Base-by-base conservation (phyloP, 176 grass and related monocot species). In the Pontederia crassipes region DNA sequence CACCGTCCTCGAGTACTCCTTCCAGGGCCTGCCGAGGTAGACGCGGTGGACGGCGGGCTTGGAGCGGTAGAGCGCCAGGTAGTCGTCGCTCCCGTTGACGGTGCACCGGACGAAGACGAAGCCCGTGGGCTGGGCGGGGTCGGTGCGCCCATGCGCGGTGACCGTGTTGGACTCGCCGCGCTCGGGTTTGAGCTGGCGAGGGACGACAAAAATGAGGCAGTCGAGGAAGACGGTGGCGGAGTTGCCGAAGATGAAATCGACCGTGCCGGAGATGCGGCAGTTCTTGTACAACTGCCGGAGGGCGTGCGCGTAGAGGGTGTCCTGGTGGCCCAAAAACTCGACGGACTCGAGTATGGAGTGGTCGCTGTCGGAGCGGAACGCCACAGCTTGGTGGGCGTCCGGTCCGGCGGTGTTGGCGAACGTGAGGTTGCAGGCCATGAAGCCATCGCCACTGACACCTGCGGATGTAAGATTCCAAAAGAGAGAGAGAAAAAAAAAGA, bases 171-270 rank as follows among this genome's bases (percentile, higher is more conserved):
- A 74, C 87, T 98, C 84, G 45, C 93, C 93, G 17, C 83, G 73
- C 46, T 88, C 79, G 2, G 93, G 87, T 0, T 67, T 79, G 8
- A 98, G 74, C 76, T 92, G 93, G 28, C 88, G 84, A 0, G 93
- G 88, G 51, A 98, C 57, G 24, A 98, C 59, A 2, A 81, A 9
- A 10, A 98, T 49, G 13, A 59, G 17, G 50, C 63, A 81, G 78
- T 73, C 72, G 79, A 68, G 77, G 66, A 98, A 86, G 47, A 98
- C 58, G 1, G 84, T 0, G 0, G 87, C 93, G 0, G 87, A 92
- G 76, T 98, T 98, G 81, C 93, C 93, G 75, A 98, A 98, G 64
- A 98, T 69, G 87, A 92, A 98, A 76, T 98, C 93, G 12, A 92
- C 93, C 1, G 93, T 98, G 76, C 93, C 87, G 45, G 93, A 60